Percentiles rank a stretch among this genome's conserved stretches.
Conservation (phyloP, 352 stramenopile genomes). For the Aphanomyces cochlioides region DNA sequence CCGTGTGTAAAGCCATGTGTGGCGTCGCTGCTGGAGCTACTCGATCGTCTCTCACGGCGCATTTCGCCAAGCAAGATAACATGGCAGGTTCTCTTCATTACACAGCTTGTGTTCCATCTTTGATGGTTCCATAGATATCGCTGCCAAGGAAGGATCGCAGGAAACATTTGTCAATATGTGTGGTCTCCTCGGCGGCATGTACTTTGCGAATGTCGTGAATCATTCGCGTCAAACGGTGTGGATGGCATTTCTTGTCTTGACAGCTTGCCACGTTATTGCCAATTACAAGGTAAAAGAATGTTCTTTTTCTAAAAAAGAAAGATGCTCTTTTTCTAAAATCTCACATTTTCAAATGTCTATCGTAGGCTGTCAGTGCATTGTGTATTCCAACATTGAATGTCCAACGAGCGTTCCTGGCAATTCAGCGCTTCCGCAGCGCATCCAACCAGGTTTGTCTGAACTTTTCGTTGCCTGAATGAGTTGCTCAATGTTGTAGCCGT, state of each 20-base stretch:
- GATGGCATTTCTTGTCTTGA: slow-evolving; percentile 90
- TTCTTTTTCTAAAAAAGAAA: too few relatives aligned
- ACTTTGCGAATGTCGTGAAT: slow-evolving; percentile 74
- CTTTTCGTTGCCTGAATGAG: slow-evolving; percentile 6
- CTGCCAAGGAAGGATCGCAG: slow-evolving; percentile 94
- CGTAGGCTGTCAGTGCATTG: slow-evolving; percentile 17
- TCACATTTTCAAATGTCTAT: too few relatives aligned
- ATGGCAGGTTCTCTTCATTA: slow-evolving; percentile 41
- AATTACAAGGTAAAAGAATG: slow-evolving; percentile 78
- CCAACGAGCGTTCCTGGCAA: slow-evolving; percentile 50
- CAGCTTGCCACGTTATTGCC: slow-evolving; percentile 89
- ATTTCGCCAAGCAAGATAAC: slow-evolving; percentile 84
- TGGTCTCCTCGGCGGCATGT: slow-evolving; percentile 87
- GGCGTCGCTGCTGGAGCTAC: slow-evolving; percentile 92
- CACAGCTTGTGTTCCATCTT: background rate
- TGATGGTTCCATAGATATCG: slow-evolving; percentile 68
- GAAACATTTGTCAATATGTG: slow-evolving; percentile 94
- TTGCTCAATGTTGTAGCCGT: background rate
- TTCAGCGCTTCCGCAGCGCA: slow-evolving; percentile 47
- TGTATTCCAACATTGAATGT: slow-evolving; percentile 87
- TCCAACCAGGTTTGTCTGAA: slow-evolving; percentile 9
- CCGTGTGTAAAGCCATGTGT: slow-evolving; percentile 93
- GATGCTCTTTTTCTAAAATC: too few relatives aligned
- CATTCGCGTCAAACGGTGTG: slow-evolving; percentile 66
- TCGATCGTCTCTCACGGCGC: slow-evolving; percentile 87